Evolutionary conservation across 2,329 filamentous ascomycete species (phyloP).

Genomic region (Stachybotrys chlorohalonatus): DNA sequence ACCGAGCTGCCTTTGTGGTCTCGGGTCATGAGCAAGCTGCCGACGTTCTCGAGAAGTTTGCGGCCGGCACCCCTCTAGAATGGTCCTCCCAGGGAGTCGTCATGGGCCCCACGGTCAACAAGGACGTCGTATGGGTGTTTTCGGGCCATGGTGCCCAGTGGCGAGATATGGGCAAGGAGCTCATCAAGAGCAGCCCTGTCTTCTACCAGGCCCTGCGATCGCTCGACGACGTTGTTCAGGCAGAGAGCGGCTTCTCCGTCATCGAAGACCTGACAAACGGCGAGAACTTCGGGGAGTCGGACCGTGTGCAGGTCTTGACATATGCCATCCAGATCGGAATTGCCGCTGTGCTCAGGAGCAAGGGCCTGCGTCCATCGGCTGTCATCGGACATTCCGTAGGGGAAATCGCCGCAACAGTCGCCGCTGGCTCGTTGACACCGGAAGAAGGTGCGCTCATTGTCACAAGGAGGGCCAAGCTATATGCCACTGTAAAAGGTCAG

Average conservation of each 20-base stretch:
- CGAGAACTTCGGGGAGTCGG: conserved; percentile 2
- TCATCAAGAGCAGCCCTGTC: not conserved
- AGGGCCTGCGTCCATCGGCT: conserved; percentile 1
- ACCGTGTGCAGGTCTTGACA: conserved; percentile 1
- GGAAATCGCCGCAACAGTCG: conserved; percentile 4
- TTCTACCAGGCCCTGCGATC: not conserved
- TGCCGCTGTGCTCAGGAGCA: not conserved
- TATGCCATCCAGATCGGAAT: conserved; percentile 3
- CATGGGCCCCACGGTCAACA: not conserved
- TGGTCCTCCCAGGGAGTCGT: not conserved
- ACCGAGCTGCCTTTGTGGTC: not conserved
- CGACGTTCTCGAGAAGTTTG: not conserved
- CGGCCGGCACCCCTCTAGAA: not conserved
- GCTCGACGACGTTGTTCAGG: conserved; percentile 1
- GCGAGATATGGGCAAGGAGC: conserved; percentile 16
- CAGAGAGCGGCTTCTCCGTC: conserved; percentile 2
- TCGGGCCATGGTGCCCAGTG: conserved; percentile 25
- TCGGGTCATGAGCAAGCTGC: not conserved
- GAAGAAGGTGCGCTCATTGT: conserved; percentile 4
- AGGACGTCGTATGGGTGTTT: conserved; percentile 9
- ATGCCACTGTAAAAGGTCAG: not conserved
- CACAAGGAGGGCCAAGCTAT: not conserved
- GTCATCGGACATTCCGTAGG: conserved; percentile 6
- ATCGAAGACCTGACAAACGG: not conserved
- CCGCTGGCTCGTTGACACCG: conserved; percentile 2